These are phyloP conservation scores for Bacidia rubella DNA, from an alignment of 495 filamentous ascomycete genomes.

Conservation along the genomic window DNA sequence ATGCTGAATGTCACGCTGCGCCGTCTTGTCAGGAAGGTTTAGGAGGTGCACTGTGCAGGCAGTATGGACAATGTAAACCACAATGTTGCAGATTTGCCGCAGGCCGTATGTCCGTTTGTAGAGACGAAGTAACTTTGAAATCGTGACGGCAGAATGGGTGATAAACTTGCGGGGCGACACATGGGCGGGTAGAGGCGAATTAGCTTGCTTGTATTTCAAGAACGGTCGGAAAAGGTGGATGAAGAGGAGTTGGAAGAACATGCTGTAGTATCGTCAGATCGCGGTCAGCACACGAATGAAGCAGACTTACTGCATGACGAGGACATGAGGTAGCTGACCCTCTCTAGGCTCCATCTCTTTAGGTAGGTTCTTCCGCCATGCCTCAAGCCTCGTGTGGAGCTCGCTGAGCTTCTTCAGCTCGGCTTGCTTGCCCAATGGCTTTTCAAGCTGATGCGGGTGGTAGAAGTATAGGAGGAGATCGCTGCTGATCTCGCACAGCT, in stretches of 20 bases:
- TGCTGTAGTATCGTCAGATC: slow-evolving; percentile 40
- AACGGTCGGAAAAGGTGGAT: slow-evolving; percentile 97
- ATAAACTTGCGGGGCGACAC: slow-evolving; percentile 86
- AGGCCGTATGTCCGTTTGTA: slow-evolving; percentile 89
- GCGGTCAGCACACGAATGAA: neutral
- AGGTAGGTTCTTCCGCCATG: slow-evolving; percentile 78
- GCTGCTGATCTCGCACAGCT: slow-evolving; percentile 82
- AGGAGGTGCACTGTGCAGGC: slow-evolving; percentile 91
- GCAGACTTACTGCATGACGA: slow-evolving; percentile 81
- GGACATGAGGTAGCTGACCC: slow-evolving; percentile 71
- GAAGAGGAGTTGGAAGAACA: slow-evolving; percentile 93
- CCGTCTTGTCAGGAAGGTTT: slow-evolving; percentile 80
- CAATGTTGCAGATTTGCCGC: slow-evolving; percentile 87
- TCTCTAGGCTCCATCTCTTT: slow-evolving; percentile 82
- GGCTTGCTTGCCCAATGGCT: slow-evolving; percentile 48
- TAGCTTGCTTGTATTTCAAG: slow-evolving; percentile 69
- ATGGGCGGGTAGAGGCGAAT: slow-evolving; percentile 71
- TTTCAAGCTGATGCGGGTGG: slow-evolving; percentile 54
- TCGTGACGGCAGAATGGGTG: slow-evolving; percentile 71
- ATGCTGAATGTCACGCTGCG: slow-evolving; percentile 75
- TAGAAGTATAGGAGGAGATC: slow-evolving; percentile 87
- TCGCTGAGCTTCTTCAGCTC: slow-evolving; percentile 89
- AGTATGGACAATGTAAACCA: slow-evolving; percentile 86
- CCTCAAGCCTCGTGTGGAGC: slow-evolving; percentile 78
- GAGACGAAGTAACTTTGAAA: slow-evolving; percentile 81